Evolutionary conservation across 2,329 filamentous ascomycete species (phyloP).

Genomic region (Cordyceps fumosorosea): DNA sequence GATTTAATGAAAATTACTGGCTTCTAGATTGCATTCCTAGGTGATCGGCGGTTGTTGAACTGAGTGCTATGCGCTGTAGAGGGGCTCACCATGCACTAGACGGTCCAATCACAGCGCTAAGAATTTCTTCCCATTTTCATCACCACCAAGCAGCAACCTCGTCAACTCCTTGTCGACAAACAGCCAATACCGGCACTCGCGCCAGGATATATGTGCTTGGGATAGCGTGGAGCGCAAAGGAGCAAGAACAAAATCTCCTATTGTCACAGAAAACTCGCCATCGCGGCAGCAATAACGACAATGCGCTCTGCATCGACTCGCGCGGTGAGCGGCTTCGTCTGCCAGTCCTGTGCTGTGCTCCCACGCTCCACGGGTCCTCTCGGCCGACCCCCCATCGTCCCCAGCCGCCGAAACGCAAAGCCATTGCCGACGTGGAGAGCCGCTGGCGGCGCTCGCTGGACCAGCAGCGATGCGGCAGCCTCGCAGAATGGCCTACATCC

Average conservation of each 20-base stretch:
- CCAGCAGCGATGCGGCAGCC: slow-evolving; percentile 18
- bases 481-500: neutral
- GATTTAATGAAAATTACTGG: too few relatives aligned
- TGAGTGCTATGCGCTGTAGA: neutral
- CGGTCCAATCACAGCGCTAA: slow-evolving; percentile 8
- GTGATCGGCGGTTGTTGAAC: neutral
- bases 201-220: neutral
- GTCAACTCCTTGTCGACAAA: neutral
- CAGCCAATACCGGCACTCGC: neutral
- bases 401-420: neutral
- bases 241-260: neutral
- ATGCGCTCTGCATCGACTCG: slow-evolving; percentile 34
- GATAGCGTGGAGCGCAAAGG: neutral
- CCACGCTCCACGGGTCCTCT: slow-evolving; percentile 16
- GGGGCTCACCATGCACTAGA: neutral
- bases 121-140: slow-evolving; percentile 7
- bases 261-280: neutral
- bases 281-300: slow-evolving; percentile 17
- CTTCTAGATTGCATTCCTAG: too few relatives aligned
- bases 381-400: slow-evolving; percentile 19
- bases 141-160: neutral
- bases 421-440: slow-evolving; percentile 11
- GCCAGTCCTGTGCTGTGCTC: slow-evolving; percentile 37
- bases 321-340: slow-evolving; percentile 32
- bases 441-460: slow-evolving; percentile 21